A percentile compares a stretch with the other conserved stretches of the same genome.
Evolutionary conservation across 306 rosid species (phyloP).

Genomic region (Citrullus colocynthis): DNA sequence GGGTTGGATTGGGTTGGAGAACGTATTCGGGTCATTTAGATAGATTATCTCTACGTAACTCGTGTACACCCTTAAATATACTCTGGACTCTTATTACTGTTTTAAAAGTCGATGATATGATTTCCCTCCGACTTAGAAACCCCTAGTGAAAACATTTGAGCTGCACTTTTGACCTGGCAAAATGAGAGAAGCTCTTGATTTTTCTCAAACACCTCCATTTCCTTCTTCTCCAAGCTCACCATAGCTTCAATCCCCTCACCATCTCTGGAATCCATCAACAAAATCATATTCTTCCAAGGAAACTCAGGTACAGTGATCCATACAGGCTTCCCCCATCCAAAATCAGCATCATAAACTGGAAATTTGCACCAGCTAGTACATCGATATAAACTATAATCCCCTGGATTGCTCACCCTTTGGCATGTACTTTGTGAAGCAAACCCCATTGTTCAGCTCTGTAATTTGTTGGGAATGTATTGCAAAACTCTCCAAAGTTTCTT

Average conservation of each 20-base stretch:
- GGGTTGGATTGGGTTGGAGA: no score
- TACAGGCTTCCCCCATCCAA: constrained; percentile 21
- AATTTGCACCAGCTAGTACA: constrained; percentile 17
- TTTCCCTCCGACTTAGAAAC: no score
- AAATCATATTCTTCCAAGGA: not conserved
- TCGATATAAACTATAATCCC: not conserved
- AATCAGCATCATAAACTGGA: constrained; percentile 14
- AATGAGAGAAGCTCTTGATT: constrained; percentile 7
- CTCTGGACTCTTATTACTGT: no score
- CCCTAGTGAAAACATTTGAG: no score
- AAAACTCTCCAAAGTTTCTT: constrained; percentile 4
- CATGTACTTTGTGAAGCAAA: not conserved
- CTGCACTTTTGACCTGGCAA: not conserved
- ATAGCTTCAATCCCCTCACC: constrained; percentile 14
- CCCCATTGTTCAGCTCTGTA: not conserved
- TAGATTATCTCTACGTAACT: no score
- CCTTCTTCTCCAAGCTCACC: constrained; percentile 5
- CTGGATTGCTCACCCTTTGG: not conserved
- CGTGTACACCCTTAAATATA: no score
- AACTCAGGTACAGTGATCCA: not conserved
- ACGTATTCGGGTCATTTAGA: no score
- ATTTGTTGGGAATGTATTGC: not conserved
- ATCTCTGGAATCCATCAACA: constrained; percentile 7
- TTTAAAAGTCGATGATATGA: no score
- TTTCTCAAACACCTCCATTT: not conserved